A percentile compares a stretch with the other conserved stretches of the same genome.
Evolutionary conservation across 2,329 filamentous ascomycete species (phyloP).

Genomic region (Trichoderma atrobrunneum): DNA sequence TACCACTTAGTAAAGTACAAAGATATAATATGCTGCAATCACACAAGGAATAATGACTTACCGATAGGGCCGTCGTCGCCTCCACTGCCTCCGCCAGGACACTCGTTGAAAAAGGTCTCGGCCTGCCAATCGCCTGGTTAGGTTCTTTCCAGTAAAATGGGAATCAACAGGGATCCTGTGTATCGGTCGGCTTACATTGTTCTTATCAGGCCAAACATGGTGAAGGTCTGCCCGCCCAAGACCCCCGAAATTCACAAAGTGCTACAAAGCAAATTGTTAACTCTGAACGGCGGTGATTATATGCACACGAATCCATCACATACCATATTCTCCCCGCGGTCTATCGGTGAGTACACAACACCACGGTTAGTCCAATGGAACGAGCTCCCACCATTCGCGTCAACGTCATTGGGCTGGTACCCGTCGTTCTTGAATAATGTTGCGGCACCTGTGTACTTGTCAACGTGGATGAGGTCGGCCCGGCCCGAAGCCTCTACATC

Average conservation of each 20-base stretch:
- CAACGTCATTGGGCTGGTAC: not conserved
- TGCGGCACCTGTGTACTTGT: not conserved
- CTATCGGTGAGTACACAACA: not conserved
- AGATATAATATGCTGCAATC: too few species aligned
- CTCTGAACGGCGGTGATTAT: not conserved
- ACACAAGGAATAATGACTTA: not conserved
- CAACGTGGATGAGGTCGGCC: not conserved
- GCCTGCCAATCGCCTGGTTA: not conserved
- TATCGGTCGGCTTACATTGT: not conserved
- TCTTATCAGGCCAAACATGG: not conserved
- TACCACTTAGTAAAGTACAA: too few species aligned
- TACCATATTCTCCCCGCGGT: conserved; percentile 2
- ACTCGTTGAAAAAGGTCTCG: not conserved
- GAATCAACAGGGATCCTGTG: not conserved
- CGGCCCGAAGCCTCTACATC: conserved; percentile 1
- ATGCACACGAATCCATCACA: not conserved
- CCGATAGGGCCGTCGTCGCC: not conserved
- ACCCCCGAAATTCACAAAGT: not conserved
- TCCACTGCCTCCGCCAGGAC: not conserved
- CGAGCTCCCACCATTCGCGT: not conserved
- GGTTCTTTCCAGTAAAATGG: not conserved
- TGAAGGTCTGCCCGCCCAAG: not conserved
- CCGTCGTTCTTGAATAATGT: not conserved
- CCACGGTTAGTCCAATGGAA: not conserved
- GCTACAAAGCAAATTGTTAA: not conserved